phyloP scores from a whole-genome alignment of 78 protist species.

The Polysphondylium violaceum region DNA sequence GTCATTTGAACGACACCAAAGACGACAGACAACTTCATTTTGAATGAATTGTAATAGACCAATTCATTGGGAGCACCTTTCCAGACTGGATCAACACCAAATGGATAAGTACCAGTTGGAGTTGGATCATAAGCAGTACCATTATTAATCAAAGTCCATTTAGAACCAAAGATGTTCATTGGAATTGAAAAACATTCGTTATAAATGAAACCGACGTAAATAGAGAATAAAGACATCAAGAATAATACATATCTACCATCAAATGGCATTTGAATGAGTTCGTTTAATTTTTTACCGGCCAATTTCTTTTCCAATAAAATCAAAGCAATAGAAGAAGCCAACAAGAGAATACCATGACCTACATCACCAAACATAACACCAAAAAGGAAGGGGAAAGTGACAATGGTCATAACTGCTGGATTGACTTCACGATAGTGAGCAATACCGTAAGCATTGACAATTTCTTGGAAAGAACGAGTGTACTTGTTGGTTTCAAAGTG shows the following conservation, averaged over 20 bases:
- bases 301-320: conserved; percentile 90
- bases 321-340: conserved; percentile 83
- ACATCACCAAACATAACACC: conserved; percentile 99
- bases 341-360: conserved; percentile 98
- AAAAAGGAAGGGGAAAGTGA: conserved; percentile 99
- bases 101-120: conserved; percentile 69
- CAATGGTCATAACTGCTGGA: conserved; percentile 92
- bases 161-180: conserved; percentile 66
- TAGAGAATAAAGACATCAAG: conserved; percentile 98
- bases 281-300: conserved; percentile 71
- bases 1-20: conserved; percentile 98
- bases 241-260: conserved; percentile 98
- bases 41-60: conserved; percentile 97
- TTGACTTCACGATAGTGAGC: conserved; percentile 96
- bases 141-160: not conserved
- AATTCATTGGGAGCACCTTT: conserved; percentile 92
- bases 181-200: conserved; percentile 94
- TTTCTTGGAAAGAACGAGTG: conserved; percentile 91
- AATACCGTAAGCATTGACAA: conserved; percentile 98
- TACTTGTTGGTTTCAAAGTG: conserved; percentile 90
- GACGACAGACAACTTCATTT: conserved; percentile 99
- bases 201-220: conserved; percentile 98
- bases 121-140: not conserved
- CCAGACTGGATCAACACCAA: conserved; percentile 96
- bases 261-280: conserved; percentile 92